phyloP scores from a whole-genome alignment of 2,329 filamentous ascomycete species.

The Septoria petroselini region DNA sequence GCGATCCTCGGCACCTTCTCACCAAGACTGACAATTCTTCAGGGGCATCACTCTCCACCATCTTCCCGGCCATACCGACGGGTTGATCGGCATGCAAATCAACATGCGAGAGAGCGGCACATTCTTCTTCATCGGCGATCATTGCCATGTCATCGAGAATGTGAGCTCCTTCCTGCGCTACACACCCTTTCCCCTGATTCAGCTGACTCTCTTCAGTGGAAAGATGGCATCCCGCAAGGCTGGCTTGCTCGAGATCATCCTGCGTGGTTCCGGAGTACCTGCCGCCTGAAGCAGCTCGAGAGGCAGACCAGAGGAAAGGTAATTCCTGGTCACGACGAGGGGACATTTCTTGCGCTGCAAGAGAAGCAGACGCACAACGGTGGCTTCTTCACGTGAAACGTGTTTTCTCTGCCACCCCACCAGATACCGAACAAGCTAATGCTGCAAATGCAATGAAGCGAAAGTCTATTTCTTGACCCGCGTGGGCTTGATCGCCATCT shows the following conservation, averaged over 20 bases:
- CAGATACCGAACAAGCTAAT: conserved; percentile 11
- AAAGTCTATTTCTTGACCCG: conserved; percentile 8
- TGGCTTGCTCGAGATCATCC: conserved; percentile 40
- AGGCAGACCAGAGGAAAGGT: conserved; percentile 34
- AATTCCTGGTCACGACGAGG: conserved; percentile 40
- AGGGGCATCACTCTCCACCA: conserved; percentile 39
- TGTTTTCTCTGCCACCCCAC: not conserved
- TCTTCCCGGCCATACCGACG: conserved; percentile 40
- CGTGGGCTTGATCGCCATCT: not conserved
- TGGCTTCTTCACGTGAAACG: conserved; percentile 23
- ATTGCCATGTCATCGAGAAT: conserved; percentile 41
- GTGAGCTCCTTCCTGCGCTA: conserved; percentile 20
- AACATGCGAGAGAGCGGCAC: conserved; percentile 38
- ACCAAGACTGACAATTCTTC: not conserved
- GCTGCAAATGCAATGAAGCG: conserved; percentile 12
- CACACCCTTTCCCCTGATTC: not conserved
- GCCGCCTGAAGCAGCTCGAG: conserved; percentile 36
- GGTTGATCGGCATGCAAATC: conserved; percentile 39
- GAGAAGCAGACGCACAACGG: conserved; percentile 20
- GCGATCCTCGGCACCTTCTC: not conserved
- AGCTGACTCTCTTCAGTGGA: conserved; percentile 27
- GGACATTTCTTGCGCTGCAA: conserved; percentile 31
- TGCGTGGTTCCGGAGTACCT: conserved; percentile 38
- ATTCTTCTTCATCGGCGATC: conserved; percentile 38
- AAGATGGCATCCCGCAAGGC: conserved; percentile 38